Percentiles rank a stretch among this genome's conserved stretches.
These are phyloP conservation scores for Ambrosiella cleistominuta DNA, from an alignment of 2,329 filamentous ascomycete genomes.

Conservation along the genomic window DNA sequence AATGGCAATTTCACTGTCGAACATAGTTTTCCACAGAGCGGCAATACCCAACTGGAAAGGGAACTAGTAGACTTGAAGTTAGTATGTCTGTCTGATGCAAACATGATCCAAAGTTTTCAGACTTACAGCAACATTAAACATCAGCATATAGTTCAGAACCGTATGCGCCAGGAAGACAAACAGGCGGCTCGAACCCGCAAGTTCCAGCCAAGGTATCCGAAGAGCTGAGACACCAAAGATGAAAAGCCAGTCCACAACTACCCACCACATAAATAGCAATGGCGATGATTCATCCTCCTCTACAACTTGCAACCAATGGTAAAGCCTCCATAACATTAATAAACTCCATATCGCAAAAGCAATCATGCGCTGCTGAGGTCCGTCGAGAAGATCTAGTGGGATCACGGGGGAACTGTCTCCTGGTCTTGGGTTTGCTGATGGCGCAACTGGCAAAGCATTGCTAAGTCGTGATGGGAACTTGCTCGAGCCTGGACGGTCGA, in stretches of 20 bases:
- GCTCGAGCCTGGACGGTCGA: background rate
- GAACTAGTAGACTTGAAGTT: slow-evolving; percentile 28
- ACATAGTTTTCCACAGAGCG: slow-evolving; percentile 61
- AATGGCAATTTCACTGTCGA: slow-evolving; percentile 81
- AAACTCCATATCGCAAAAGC: slow-evolving; percentile 61
- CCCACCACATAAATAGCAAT: slow-evolving; percentile 86
- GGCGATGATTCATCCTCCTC: slow-evolving; percentile 77
- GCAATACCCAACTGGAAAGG: slow-evolving; percentile 59
- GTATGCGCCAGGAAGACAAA: slow-evolving; percentile 55
- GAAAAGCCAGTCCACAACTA: slow-evolving; percentile 67
- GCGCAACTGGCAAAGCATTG: slow-evolving; percentile 28
- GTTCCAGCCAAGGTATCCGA: slow-evolving; percentile 91
- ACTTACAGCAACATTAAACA: slow-evolving; percentile 73
- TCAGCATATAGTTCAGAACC: slow-evolving; percentile 63
- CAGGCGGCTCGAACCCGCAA: slow-evolving; percentile 58
- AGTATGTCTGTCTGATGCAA: background rate
- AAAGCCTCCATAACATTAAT: slow-evolving; percentile 67
- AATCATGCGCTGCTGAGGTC: slow-evolving; percentile 79
- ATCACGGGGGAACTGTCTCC: slow-evolving; percentile 46
- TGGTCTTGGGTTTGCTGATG: slow-evolving; percentile 19
- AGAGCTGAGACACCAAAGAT: slow-evolving; percentile 74
- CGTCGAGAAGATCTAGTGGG: slow-evolving; percentile 65
- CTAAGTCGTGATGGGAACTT: slow-evolving; percentile 13
- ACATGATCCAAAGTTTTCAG: background rate
- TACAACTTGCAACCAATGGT: slow-evolving; percentile 64